A percentile compares a stretch with the other conserved stretches of the same genome.
Conservation (phyloP, 495 filamentous ascomycete genomes). For the Arthonia radiata region DNA sequence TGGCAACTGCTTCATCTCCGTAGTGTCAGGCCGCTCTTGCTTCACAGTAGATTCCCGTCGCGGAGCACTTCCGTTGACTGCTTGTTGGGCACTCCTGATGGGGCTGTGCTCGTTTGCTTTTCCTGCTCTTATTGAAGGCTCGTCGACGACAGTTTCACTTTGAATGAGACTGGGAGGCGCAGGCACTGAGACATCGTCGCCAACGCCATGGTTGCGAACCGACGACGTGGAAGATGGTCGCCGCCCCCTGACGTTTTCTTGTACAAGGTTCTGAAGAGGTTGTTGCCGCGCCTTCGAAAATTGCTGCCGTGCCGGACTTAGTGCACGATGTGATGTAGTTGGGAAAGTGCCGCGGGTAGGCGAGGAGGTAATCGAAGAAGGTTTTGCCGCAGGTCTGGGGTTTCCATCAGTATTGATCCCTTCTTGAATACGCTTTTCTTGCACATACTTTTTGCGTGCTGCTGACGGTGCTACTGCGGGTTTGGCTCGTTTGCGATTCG, state of each 20-base stretch:
- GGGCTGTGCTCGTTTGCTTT: slow-evolving; percentile 4
- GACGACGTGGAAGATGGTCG: slow-evolving; percentile 26
- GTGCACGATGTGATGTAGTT: no score
- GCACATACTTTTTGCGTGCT: slow-evolving; percentile 9
- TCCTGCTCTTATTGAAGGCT: no score
- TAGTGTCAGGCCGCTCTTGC: slow-evolving; percentile 6
- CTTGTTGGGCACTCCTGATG: slow-evolving; percentile 6
- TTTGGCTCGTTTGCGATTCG: slow-evolving; percentile 2
- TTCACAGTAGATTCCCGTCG: slow-evolving; percentile 3
- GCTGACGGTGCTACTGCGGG: slow-evolving; percentile 1
- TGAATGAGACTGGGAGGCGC: no score
- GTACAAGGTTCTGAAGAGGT: slow-evolving; percentile 17
- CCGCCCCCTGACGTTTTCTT: slow-evolving; percentile 19
- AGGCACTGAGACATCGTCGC: no score
- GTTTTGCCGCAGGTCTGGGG: slow-evolving; percentile 22
- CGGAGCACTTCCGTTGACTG: slow-evolving; percentile 3
- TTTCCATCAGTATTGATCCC: not conserved
- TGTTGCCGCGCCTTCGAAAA: slow-evolving; percentile 37
- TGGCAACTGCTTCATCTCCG: slow-evolving; percentile 5
- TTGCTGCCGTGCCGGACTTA: not conserved
- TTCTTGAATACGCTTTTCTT: not conserved
- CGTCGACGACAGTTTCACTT: no score
- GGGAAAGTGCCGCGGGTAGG: slow-evolving; percentile 8
- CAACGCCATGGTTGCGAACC: slow-evolving; percentile 21
- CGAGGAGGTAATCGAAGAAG: slow-evolving; percentile 47